A percentile compares a stretch with the other conserved stretches of the same genome.
phyloP scores from a whole-genome alignment of 1,284 basidiomycete species.

The Cryptococcus hybrid region DNA sequence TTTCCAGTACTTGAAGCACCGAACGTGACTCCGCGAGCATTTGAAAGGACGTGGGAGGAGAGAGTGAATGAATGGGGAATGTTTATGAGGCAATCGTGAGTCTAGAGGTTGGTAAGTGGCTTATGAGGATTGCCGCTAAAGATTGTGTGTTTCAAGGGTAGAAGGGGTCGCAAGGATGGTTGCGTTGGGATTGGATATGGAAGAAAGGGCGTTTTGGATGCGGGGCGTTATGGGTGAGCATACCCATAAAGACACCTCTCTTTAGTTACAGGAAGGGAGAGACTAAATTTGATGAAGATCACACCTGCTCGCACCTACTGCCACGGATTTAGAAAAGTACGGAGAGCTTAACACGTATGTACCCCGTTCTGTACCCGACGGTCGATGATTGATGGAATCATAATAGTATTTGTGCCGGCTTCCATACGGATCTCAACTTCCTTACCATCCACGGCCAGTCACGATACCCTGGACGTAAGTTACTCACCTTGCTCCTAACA shows the following conservation, averaged over 20 bases:
- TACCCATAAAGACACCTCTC: too few species aligned
- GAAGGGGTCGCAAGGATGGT: slow-evolving; percentile 77
- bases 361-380: neutral
- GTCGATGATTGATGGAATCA: neutral
- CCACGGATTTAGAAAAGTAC: slow-evolving; percentile 78
- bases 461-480: slow-evolving; percentile 45
- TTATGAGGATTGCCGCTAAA: neutral
- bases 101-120: slow-evolving; percentile 8
- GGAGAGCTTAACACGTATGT: slow-evolving; percentile 58
- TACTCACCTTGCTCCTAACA: neutral
- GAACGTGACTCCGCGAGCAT: slow-evolving; percentile 69
- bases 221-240: slow-evolving; percentile 71
- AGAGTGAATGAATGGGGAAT: slow-evolving; percentile 76
- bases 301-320: slow-evolving; percentile 85
- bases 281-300: slow-evolving; percentile 56
- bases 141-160: slow-evolving; percentile 56
- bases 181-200: slow-evolving; percentile 72
- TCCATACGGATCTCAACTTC: slow-evolving; percentile 63
- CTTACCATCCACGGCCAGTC: slow-evolving; percentile 85
- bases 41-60: slow-evolving; percentile 63
- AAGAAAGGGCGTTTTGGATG: slow-evolving; percentile 66
- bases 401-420: slow-evolving; percentile 79
- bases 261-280: neutral
- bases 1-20: slow-evolving; percentile 72
- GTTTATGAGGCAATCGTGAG: slow-evolving; percentile 79